Evolutionary conservation across 352 stramenopile genomes (phyloP), one percentile per base, ranked within the genome.

Genomic region (Aphanomyces astaci): DNA sequence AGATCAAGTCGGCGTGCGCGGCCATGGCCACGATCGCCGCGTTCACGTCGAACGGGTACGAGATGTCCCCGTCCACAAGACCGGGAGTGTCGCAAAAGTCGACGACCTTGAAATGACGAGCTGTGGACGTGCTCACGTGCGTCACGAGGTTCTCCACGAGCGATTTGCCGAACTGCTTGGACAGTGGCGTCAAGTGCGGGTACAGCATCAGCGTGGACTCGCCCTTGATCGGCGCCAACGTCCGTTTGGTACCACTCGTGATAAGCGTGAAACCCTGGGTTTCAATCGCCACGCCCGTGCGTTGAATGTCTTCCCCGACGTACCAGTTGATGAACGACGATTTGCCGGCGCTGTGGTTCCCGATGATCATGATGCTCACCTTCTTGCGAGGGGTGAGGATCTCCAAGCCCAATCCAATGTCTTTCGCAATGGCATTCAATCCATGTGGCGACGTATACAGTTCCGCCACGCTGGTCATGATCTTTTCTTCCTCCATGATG

Each of bases 291-390:
- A 86, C 77, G 40, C 80, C 80, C 60, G 80, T 88, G 54, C 77
- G 77, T 46, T 85, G 76, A 63, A 87, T 75, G 49, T 87, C 63
- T 78, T 83, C 75, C 27, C 75, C 73, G 64, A 81, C 73, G 60
- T 84, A 84, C 79, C 80, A 90, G 64, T 90, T 90, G 59, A 89
- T 84, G 71, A 90, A 87, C 22, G 76, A 85, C 36, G 80, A 89
- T 67, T 90, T 90, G 36, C 82, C 82, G 24, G 82, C 78, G 59
- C 78, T 87, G 73, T 90, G 82, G 75, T 90, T 90, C 54, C 82
- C 82, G 54, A 90, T 80, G 63, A 90, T 73, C 55, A 90, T 73
- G 25, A 90, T 78, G 51, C 80, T 89, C 15, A 86, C 79, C 39
- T 87, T 87, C 64, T 85, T 82, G 10, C 80, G 76, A 32, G 82